Evolutionary conservation across 208 protist species (phyloP).

Genomic region (Trypanosoma platydactyli): DNA sequence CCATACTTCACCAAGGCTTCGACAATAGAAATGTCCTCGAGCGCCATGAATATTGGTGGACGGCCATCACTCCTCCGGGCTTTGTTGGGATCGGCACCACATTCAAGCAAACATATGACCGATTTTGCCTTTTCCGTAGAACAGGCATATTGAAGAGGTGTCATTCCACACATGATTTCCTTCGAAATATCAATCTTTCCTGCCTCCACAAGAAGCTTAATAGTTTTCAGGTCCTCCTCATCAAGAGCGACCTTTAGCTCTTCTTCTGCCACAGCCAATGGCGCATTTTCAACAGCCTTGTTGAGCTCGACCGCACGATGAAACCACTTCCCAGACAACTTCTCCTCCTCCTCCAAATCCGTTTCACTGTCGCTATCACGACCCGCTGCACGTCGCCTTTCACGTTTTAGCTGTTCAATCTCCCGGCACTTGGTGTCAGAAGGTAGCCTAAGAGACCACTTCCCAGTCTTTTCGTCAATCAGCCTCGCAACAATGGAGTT

Average conservation of each 20-base stretch:
- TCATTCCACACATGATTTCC: constrained; percentile 75
- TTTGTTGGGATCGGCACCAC: constrained; percentile 74
- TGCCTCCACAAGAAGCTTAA: constrained; percentile 40
- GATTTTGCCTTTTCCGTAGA: constrained; percentile 58
- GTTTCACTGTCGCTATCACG: constrained; percentile 88
- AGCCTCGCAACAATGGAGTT: constrained; percentile 64
- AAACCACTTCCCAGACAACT: constrained; percentile 78
- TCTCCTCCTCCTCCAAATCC: constrained; percentile 70
- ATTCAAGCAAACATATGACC: constrained; percentile 54
- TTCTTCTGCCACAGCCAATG: constrained; percentile 57
- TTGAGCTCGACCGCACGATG: constrained; percentile 77
- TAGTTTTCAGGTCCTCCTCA: constrained; percentile 42
- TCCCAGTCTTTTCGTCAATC: constrained; percentile 33
- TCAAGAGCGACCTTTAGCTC: constrained; percentile 60
- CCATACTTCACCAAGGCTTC: constrained; percentile 69
- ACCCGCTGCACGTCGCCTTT: constrained; percentile 54
- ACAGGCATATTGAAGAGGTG: constrained; percentile 79
- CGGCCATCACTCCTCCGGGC: constrained; percentile 64
- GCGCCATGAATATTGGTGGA: constrained; percentile 85
- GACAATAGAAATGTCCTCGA: constrained; percentile 70
- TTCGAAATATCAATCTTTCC: constrained; percentile 59
- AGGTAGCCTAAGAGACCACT: constrained; percentile 66
- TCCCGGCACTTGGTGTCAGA: constrained; percentile 35
- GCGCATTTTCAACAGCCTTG: constrained; percentile 51
- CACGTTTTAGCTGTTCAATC: constrained; percentile 40